Base-by-base conservation (phyloP, 306 rosid species). In the Carpinus viminea region DNA sequence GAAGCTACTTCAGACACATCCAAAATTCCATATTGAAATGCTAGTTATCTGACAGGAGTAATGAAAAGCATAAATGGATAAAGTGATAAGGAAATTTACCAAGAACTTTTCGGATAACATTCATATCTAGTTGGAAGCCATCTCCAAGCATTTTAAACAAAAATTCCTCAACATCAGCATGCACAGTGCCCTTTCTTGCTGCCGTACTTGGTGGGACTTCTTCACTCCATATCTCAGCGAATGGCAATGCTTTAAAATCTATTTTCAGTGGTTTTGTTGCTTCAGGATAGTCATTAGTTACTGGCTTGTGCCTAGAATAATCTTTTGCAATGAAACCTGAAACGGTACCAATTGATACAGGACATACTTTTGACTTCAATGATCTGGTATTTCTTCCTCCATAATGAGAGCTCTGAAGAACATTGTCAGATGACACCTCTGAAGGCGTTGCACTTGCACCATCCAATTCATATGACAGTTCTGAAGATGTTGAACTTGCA, bases 291-390 rank as follows among this genome's bases (percentile, higher is more conserved):
- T 59, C 59, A 50, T 65, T 75, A 28, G 18, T 75, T 64, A 54
- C 38, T 66, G 75, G 47, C 57, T 74, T 76, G 62, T 45, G 71
- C 26, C 69, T 54, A 52, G 55, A 28, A 59, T 69, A 79, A 17
- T 82, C 82, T 28, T 66, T 85, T 82, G 84, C 89, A 73, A 85
- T 84, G 56, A 79, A 34, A 38, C 82, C 68, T 56, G 89, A 79
- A 61, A 85, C 78, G 47, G 79, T 76, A 38, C 89, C 89, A 28
- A 73, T 24, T 26, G 86, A 85, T 24, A 41, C 68, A 71, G 75
- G 45, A n/a, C 12, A 51, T 34, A 36, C 47, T 73, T 79, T 82
- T 48, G 79, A 78, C 45, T 79, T 85, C 43, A 60, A 60, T 31
- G 73, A 76, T 76, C 73, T 72, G 21, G 61, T 72, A 38, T n/a